Evolutionary conservation across 2,329 filamentous ascomycete species (phyloP).

Genomic region (Verticillium isaacii): DNA sequence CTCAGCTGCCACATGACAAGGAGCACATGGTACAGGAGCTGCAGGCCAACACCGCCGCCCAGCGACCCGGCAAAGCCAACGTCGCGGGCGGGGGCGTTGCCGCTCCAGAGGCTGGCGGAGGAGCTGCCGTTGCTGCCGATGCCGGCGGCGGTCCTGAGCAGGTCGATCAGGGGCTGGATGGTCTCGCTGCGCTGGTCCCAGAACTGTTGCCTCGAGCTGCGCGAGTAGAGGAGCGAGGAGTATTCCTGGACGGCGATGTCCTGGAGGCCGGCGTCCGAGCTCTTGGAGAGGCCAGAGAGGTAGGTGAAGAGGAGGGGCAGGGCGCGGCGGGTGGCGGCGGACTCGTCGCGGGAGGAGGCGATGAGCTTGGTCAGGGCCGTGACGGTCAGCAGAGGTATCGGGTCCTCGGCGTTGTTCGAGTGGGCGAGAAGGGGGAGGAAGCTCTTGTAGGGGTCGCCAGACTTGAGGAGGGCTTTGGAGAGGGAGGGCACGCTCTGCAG

Average conservation of each 20-base stretch:
- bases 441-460: slow-evolving; percentile 74
- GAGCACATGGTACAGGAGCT: slow-evolving; percentile 90
- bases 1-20: slow-evolving; percentile 95
- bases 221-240: slow-evolving; percentile 75
- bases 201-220: slow-evolving; percentile 72
- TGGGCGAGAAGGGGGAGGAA: slow-evolving; percentile 80
- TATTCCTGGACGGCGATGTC: slow-evolving; percentile 94
- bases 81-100: slow-evolving; percentile 46
- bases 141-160: slow-evolving; percentile 74
- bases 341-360: slow-evolving; percentile 59
- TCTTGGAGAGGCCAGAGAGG: slow-evolving; percentile 77
- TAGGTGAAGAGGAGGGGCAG: slow-evolving; percentile 82
- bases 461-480: slow-evolving; percentile 69
- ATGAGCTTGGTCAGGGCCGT: slow-evolving; percentile 80
- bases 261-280: slow-evolving; percentile 82
- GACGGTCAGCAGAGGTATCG: slow-evolving; percentile 84
- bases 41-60: slow-evolving; percentile 82
- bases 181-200: slow-evolving; percentile 90
- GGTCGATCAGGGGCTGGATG: slow-evolving; percentile 73
- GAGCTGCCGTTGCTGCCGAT: slow-evolving; percentile 60
- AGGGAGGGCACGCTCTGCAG: slow-evolving; percentile 67
- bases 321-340: slow-evolving; percentile 64
- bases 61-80: slow-evolving; percentile 58
- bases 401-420: slow-evolving; percentile 68
- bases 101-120: slow-evolving; percentile 58